phyloP scores from a whole-genome alignment of 2,329 filamentous ascomycete species.

The Scedosporium aurantiacum region DNA sequence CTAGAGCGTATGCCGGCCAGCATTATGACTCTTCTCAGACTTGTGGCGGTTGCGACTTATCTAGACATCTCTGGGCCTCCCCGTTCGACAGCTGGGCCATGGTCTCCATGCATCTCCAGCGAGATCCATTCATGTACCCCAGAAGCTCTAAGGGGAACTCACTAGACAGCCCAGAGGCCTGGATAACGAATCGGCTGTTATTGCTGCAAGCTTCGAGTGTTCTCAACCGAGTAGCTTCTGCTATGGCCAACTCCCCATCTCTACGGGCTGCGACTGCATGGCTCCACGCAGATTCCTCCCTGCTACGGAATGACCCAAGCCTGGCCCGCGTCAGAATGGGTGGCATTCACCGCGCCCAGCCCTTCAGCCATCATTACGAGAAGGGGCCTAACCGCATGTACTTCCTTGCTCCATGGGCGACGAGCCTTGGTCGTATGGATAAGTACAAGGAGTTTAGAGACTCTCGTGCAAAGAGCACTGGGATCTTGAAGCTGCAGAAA shows the following conservation, averaged over 20 bases:
- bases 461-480: background rate
- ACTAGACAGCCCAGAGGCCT: conserved; percentile 13
- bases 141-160: background rate
- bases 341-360: conserved; percentile 31
- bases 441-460: background rate
- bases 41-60: conserved; percentile 28
- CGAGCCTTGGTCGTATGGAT: background rate
- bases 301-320: conserved; percentile 10
- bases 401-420: conserved; percentile 17
- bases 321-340: conserved; percentile 22
- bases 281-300: conserved; percentile 16
- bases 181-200: conserved; percentile 24
- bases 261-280: conserved; percentile 21
- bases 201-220: conserved; percentile 21
- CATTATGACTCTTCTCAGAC: background rate
- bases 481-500: background rate
- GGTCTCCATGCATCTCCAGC: conserved; percentile 23
- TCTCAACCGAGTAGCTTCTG: conserved; percentile 21
- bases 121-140: conserved; percentile 24
- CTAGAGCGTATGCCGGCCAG: conserved; percentile 25
- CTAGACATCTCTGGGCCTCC: conserved; percentile 33
- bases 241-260: conserved; percentile 20
- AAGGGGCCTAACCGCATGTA: conserved; percentile 18
- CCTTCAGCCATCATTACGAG: conserved; percentile 27
- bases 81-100: conserved; percentile 34